phyloP scores from a whole-genome alignment of 371 early-diverging fungal genomes.

The Dipsacomyces acuminosporus region DNA sequence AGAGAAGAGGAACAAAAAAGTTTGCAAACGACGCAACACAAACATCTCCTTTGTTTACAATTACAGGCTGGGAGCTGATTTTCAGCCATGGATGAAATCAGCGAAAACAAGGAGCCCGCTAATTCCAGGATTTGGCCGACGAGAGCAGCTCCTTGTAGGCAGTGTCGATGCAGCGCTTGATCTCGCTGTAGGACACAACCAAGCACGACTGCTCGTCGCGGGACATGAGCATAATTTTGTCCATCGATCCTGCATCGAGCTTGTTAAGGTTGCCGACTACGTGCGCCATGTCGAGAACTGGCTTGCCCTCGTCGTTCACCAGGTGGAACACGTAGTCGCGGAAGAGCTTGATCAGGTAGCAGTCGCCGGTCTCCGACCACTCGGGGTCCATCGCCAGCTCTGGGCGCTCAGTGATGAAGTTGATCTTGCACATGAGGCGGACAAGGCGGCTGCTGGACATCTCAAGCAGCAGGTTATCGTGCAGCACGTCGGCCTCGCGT shows the following conservation, averaged over 20 bases:
- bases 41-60: too few relatives aligned
- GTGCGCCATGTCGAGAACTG: constrained; percentile 87
- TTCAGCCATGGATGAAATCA: too few relatives aligned
- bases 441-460: constrained; percentile 86
- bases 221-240: constrained; percentile 86
- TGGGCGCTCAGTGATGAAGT: constrained; percentile 92
- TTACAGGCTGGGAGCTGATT: too few relatives aligned
- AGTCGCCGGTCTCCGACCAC: constrained; percentile 96
- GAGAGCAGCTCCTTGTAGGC: constrained; percentile 67
- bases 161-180: constrained; percentile 79
- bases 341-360: constrained; percentile 91
- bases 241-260: constrained; percentile 90
- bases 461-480: constrained; percentile 70
- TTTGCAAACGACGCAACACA: too few relatives aligned
- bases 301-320: constrained; percentile 80
- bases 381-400: constrained; percentile 76
- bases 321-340: constrained; percentile 96
- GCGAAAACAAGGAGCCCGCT: not conserved
- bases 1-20: not conserved
- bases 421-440: constrained; percentile 78
- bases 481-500: constrained; percentile 65
- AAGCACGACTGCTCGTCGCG: constrained; percentile 92
- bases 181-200: constrained; percentile 84
- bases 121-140: constrained; percentile 11
- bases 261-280: constrained; percentile 92